These are phyloP conservation scores for Picea abies DNA, from an alignment of 83 land plant genomes.

Conservation along the genomic window DNA sequence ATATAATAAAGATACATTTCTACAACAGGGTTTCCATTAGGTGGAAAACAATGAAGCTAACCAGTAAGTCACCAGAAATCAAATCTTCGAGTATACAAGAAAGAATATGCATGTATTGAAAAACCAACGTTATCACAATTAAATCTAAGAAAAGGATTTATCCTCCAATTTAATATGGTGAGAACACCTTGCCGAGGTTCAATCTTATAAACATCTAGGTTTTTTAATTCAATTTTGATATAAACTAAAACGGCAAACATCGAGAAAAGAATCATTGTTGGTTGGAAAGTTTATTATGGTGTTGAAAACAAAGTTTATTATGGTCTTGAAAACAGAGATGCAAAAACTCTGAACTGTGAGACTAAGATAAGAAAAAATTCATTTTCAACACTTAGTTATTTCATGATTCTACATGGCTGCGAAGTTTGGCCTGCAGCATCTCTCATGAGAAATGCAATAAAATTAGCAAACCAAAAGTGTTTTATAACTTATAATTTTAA, in stretches of 20 bases:
- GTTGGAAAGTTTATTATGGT: background rate
- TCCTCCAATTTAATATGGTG: background rate
- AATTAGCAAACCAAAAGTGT: background rate
- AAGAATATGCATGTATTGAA: background rate
- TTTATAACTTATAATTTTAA: background rate
- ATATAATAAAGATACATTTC: background rate
- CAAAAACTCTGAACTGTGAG: background rate
- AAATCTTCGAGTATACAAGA: background rate
- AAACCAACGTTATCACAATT: background rate
- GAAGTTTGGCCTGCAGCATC: background rate
- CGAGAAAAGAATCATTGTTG: background rate
- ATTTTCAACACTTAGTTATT: background rate
- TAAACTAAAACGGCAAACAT: background rate
- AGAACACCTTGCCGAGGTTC: background rate
- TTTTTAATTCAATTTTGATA: background rate
- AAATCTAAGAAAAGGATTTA: background rate
- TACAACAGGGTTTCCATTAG: background rate
- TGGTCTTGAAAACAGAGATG: background rate
- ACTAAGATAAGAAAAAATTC: background rate
- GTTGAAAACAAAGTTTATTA: no score
- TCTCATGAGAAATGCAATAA: background rate
- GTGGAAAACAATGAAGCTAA: background rate
- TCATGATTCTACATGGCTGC: background rate
- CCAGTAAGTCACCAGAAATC: slow-evolving; percentile 1
- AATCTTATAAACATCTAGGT: background rate